Conservation (phyloP, 1,284 basidiomycete species). For the Malassezia slooffiae region DNA sequence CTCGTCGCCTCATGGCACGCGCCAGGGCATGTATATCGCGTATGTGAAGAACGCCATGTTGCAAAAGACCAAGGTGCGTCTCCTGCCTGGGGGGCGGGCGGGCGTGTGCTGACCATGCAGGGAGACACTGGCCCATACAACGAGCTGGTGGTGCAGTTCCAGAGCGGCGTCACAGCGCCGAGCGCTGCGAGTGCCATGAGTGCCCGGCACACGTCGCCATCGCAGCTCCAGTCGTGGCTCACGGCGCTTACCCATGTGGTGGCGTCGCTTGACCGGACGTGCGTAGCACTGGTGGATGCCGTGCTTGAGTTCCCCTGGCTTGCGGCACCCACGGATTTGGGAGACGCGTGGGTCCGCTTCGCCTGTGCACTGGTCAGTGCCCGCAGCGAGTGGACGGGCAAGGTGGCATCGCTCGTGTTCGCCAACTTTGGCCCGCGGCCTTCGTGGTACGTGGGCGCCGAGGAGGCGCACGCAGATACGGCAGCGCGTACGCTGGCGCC, state of each 20-base stretch:
- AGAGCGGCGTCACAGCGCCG: too few relatives aligned
- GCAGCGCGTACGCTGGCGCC: constrained; percentile 6
- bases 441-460: constrained; percentile 17
- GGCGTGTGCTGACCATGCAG: neutral
- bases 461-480: constrained; percentile 16
- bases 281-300: constrained; percentile 73
- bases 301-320: constrained; percentile 85
- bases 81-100: too few relatives aligned
- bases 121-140: constrained; percentile 47
- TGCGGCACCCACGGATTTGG: constrained; percentile 59
- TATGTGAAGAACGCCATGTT: constrained; percentile 71
- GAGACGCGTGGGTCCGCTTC: constrained; percentile 54
- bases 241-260: constrained; percentile 51
- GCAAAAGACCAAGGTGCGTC: constrained; percentile 59
- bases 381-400: constrained; percentile 78
- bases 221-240: constrained; percentile 47
- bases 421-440: constrained; percentile 8
- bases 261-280: constrained; percentile 62
- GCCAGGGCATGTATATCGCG: constrained; percentile 66
- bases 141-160: constrained; percentile 53
- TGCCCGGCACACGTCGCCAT: constrained; percentile 19
- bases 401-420: constrained; percentile 51
- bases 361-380: constrained; percentile 84
- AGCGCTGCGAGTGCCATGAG: constrained; percentile 16
- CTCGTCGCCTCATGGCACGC: constrained; percentile 2